Conservation (phyloP, 371 early-diverging fungal genomes). For the Parasitella parasitica region DNA sequence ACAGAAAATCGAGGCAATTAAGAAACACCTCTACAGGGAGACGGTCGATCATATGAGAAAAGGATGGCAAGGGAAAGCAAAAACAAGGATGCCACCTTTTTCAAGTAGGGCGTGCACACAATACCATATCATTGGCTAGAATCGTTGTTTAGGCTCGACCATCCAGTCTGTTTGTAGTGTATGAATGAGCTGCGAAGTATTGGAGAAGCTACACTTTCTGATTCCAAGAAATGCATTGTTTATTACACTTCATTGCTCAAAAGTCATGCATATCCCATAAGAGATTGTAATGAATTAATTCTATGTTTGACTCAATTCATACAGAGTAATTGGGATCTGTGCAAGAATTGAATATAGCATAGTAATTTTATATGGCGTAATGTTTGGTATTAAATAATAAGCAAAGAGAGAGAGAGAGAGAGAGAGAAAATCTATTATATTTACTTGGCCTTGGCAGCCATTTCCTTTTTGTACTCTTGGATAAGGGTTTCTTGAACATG, state of each 20-base stretch:
- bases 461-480: slow-evolving; percentile 63
- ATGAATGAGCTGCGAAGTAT: too few species aligned
- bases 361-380: neutral
- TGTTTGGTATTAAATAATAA: neutral
- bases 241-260: too few species aligned
- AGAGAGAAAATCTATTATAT: neutral
- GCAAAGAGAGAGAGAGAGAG: neutral
- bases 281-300: too few species aligned
- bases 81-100: too few species aligned
- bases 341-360: neutral
- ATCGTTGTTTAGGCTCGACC: too few species aligned
- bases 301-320: too few species aligned
- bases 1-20: neutral
- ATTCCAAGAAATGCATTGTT: too few species aligned
- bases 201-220: too few species aligned
- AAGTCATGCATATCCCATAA: too few species aligned
- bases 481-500: slow-evolving; percentile 86
- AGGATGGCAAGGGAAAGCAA: neutral
- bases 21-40: neutral
- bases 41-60: neutral
- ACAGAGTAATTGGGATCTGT: neutral
- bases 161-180: too few species aligned
- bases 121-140: neutral
- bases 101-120: neutral
- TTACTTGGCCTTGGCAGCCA: slow-evolving; percentile 25